Evolutionary conservation across 306 rosid genomes (phyloP), one percentile per base, ranked within the genome.

Genomic region (Dalbergia oliveri): DNA sequence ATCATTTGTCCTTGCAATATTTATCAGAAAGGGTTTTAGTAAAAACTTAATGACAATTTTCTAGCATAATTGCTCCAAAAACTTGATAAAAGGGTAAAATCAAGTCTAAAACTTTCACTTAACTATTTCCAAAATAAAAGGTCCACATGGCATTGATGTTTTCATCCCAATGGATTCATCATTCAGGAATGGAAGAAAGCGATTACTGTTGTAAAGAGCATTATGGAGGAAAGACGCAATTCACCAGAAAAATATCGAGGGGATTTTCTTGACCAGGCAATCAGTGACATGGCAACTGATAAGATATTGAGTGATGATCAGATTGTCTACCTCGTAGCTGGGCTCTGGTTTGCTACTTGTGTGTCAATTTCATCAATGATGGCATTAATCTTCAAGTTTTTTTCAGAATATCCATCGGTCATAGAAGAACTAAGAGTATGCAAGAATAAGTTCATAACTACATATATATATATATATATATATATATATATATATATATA

Each of bases 121-220:
- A 37, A 37, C 5, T 37, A 37, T 6, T 37, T 37, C 41, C 41
- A 37, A 37, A 37, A 37, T 4, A 8, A 37, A 5, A 37, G 41
- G 41, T 37, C 7, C 41, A 5, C 41, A 37, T 37, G 41, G 5
- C 41, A 37, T 37, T 37, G 41, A 37, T 37, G 41, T 37, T 37
- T 37, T 37, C 41, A 4, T 37, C 5, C 2, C 15, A 9, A 47
- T 49, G n/a, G 60, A 44, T 49, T 15, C 6, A 37, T 8, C 12
- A 8, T 70, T 15, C 60, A 70, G 33, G 62, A 70, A 15, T 26
- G 4, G 13, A 70, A 70, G 75, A 70, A 70, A 47, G 75, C 61
- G 1, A 14, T 14, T 8, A 50, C 4, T 8, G 16, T 50, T 9
- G 2, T 70, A 0, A 57, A 57, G 66, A 56, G 18, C 4, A 6